phyloP scores from a whole-genome alignment of 106 monocot genomes.

The Acorus gramineus region DNA sequence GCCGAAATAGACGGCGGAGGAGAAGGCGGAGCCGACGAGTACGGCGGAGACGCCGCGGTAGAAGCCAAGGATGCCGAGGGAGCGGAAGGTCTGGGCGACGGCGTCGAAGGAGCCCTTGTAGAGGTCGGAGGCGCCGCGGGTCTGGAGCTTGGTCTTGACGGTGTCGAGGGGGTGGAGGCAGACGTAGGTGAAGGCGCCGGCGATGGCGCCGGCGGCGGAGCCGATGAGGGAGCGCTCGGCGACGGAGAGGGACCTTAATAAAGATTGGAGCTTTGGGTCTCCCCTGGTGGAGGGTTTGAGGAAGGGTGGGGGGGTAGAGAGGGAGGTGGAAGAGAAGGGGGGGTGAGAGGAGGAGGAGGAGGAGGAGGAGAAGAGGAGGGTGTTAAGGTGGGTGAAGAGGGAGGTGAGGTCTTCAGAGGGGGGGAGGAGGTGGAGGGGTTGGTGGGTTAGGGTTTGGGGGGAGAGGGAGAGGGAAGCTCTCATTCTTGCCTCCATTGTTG shows the following conservation, averaged over 20 bases:
- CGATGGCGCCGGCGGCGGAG: conserved; percentile 59
- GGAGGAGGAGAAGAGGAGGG: conserved; percentile 3
- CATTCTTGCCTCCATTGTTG: too few species aligned
- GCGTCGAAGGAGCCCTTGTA: conserved; percentile 50
- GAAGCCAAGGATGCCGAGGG: conserved; percentile 67
- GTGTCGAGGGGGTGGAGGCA: conserved; percentile 90
- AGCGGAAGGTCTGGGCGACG: conserved; percentile 53
- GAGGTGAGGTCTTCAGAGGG: background rate
- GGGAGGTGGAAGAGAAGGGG: conserved; percentile 3
- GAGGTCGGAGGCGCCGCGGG: conserved; percentile 47
- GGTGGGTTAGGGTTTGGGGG: background rate
- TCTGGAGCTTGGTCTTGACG: conserved; percentile 91
- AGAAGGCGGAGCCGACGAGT: conserved; percentile 68
- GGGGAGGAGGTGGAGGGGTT: conserved; percentile 11
- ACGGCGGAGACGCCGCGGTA: conserved; percentile 97
- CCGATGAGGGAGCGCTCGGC: conserved; percentile 55
- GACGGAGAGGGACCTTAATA: conserved; percentile 23
- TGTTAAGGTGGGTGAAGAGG: conserved; percentile 1
- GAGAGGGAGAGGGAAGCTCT: background rate
- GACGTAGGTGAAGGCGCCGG: conserved; percentile 95
- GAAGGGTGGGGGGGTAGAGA: background rate
- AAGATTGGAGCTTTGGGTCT: background rate
- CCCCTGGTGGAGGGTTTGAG: conserved; percentile 6
- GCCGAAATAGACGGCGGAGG: conserved; percentile 92
- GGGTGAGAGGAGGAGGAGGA: conserved; percentile 5